Evolutionary conservation across 306 rosid genomes (phyloP).

Genomic region (Rosa chinensis): DNA sequence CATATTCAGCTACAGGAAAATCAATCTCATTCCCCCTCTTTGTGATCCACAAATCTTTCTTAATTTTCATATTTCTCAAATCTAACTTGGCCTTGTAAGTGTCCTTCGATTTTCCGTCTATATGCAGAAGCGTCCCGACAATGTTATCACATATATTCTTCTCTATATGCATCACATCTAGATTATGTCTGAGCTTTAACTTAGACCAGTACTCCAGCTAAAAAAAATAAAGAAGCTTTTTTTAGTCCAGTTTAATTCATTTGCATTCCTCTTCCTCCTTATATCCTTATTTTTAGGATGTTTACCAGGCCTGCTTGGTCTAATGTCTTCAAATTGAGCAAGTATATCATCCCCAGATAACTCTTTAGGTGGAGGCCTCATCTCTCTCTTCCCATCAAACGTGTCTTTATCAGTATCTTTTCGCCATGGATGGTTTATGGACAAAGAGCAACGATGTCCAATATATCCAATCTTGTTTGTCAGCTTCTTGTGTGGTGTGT

Average conservation of each 20-base stretch:
- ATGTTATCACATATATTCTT: neutral
- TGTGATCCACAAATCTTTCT: neutral
- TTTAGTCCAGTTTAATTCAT: neutral
- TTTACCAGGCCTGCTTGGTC: neutral
- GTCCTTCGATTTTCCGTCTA: neutral
- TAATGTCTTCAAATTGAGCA: neutral
- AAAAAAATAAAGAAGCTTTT: neutral
- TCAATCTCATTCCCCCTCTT: neutral
- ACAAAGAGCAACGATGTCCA: neutral
- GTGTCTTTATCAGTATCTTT: neutral
- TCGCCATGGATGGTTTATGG: neutral
- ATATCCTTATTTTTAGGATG: neutral
- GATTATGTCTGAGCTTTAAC: neutral
- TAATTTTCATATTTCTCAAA: neutral
- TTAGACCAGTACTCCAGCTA: neutral
- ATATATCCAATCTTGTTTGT: neutral
- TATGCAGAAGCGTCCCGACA: neutral
- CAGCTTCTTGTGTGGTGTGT: neutral
- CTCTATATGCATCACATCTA: slow-evolving; percentile 4
- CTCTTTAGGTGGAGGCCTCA: neutral
- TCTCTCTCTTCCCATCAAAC: neutral
- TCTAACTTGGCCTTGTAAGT: neutral
- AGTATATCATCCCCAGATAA: neutral
- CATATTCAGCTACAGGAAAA: neutral
- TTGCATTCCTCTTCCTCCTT: neutral